phyloP scores from a whole-genome alignment of 2,329 filamentous ascomycete species.

The Ophiostoma australiae region DNA sequence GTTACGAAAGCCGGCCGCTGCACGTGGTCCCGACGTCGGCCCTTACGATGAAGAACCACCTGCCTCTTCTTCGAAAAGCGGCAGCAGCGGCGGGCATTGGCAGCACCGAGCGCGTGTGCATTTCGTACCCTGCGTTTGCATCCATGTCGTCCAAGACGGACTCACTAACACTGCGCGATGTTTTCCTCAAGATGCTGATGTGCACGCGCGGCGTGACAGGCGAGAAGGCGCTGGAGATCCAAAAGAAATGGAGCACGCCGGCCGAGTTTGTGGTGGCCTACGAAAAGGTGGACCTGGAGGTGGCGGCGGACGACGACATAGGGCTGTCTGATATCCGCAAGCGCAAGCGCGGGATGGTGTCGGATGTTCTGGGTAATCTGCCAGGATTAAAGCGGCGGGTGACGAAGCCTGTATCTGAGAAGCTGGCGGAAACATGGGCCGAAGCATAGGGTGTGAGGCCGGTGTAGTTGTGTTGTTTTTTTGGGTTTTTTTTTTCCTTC shows the following conservation, averaged over 20 bases:
- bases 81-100: conserved; percentile 34
- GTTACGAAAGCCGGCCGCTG: conserved; percentile 57
- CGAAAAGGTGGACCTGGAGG: conserved; percentile 47
- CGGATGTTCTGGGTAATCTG: conserved; percentile 50
- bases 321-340: conserved; percentile 45
- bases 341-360: conserved; percentile 57
- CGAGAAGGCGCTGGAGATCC: conserved; percentile 74
- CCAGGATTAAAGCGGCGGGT: conserved; percentile 65
- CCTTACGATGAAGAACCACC: conserved; percentile 61
- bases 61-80: conserved; percentile 58
- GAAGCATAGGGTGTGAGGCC: conserved; percentile 34
- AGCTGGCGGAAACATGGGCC: conserved; percentile 69
- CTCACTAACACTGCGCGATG: conserved; percentile 64
- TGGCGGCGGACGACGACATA: neutral
- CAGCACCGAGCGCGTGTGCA: conserved; percentile 36
- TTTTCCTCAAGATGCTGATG: conserved; percentile 84
- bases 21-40: conserved; percentile 60
- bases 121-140: conserved; percentile 67
- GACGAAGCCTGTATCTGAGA: conserved; percentile 58
- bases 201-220: conserved; percentile 69
- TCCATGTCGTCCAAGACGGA: conserved; percentile 71
- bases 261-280: conserved; percentile 66
- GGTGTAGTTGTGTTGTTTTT: neutral
- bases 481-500: neutral
- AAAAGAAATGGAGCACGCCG: conserved; percentile 72